Evolutionary conservation across 106 monocot species (phyloP), one percentile per base, ranked within the genome.

Genomic region (Narthecium ossifragum): DNA sequence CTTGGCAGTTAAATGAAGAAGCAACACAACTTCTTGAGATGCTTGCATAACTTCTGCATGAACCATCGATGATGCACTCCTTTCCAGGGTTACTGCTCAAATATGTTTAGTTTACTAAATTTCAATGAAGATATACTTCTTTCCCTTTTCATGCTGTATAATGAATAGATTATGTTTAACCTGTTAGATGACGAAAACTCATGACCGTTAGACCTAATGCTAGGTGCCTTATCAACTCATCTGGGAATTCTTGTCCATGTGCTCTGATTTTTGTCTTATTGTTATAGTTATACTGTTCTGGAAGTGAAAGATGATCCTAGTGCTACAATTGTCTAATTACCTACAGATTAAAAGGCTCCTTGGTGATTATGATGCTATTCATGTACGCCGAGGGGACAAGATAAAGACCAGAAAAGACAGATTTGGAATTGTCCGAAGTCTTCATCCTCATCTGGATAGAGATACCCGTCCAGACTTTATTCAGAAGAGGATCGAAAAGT

Each of bases 281-380:
- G 0, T 39, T 39, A 3, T 39, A 39, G 15, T 9, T 11, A 3
- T 39, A 39, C 15, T 1, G 9, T 39, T 1, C 3, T 39, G 15
- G 3, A 9, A 9, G 1, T 39, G 12, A 11, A 11, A 15, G 3
- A 39, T 39, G 9, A 15, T 15, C 9, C 15, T 15, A 11, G 39
- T 11, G 39, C 9, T 39, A 1, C 15, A 39, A 39, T 11, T 39
- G 39, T 11, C 9, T 15, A 1, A 1, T 39, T 39, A 10, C 24
- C 34, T 65, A 38, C 63, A 92, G 92, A 96, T 96, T 38, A 96
- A 71, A 76, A 65, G 24, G 6, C 57, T 73, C 13, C 80, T 96
- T 71, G 90, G 90, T 33, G 94, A 90, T 57, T 96, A 96, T 76
- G 94, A 96, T 78, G 90, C 90, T 51, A 86, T 86, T 68, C 94